Percentiles rank a stretch among this genome's conserved stretches.
Conservation (phyloP, 495 filamentous ascomycete genomes). For the Extremus antarcticus region DNA sequence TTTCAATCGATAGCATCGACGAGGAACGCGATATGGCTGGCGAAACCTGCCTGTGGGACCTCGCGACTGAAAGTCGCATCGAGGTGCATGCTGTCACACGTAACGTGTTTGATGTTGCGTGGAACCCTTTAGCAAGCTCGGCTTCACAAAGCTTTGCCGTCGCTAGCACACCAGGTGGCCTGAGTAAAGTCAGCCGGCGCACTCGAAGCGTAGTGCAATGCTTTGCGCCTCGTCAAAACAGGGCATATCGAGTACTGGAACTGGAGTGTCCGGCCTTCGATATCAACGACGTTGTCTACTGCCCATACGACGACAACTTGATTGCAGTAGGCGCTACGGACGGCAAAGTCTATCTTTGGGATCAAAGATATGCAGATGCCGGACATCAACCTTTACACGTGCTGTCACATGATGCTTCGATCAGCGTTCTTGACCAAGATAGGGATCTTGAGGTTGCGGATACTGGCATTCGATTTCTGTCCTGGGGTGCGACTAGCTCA, state of each 20-base stretch:
- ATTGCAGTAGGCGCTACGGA: conserved; percentile 78
- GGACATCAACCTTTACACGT: conserved; percentile 44
- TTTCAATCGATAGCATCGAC: conserved; percentile 48
- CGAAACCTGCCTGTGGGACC: conserved; percentile 64
- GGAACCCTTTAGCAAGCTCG: conserved; percentile 51
- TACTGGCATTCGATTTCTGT: conserved; percentile 66
- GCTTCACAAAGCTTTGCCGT: conserved; percentile 52
- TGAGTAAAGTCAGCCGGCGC: conserved; percentile 28
- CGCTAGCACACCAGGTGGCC: conserved; percentile 23
- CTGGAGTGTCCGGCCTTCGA: conserved; percentile 70
- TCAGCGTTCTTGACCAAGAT: conserved; percentile 49
- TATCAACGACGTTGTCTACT: conserved; percentile 70
- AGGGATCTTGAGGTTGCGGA: conserved; percentile 56
- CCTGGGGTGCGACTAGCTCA: conserved; percentile 62
- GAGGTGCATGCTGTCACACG: conserved; percentile 42
- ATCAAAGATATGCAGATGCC: conserved; percentile 45
- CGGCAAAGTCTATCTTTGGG: conserved; percentile 76
- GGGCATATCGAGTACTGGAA: conserved; percentile 29
- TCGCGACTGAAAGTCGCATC: conserved; percentile 37
- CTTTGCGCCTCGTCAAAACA: conserved; percentile 35
- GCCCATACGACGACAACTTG: conserved; percentile 41
- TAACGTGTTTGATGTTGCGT: conserved; percentile 71
- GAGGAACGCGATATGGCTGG: conserved; percentile 50
- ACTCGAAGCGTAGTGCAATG: conserved; percentile 42
- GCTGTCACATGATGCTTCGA: conserved; percentile 56